Evolutionary conservation across 2,329 filamentous ascomycete species (phyloP).

Genomic region (Harringtonia lauricola): DNA sequence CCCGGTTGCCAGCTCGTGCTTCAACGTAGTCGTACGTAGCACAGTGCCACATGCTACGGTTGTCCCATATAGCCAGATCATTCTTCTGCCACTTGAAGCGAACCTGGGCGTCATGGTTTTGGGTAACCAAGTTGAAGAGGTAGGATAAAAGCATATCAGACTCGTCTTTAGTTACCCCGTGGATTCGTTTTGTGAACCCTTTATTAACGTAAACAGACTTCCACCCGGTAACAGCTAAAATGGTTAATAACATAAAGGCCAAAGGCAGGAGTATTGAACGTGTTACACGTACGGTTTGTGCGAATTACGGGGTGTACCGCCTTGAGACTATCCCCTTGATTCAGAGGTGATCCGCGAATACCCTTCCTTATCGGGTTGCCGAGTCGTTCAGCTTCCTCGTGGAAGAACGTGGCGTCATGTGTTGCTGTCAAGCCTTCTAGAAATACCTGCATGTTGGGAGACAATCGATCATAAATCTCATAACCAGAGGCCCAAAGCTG

Average conservation of each 20-base stretch:
- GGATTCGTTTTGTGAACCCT: constrained; percentile 42
- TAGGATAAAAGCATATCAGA: constrained; percentile 38
- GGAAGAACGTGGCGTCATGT: constrained; percentile 32
- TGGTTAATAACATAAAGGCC: background rate
- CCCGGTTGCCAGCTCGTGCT: constrained; percentile 29
- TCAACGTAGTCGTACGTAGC: constrained; percentile 51
- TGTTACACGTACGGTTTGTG: constrained; percentile 47
- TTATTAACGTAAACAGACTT: constrained; percentile 41
- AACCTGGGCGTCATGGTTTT: constrained; percentile 48
- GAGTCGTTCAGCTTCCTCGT: constrained; percentile 34
- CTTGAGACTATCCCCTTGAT: constrained; percentile 38
- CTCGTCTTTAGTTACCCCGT: constrained; percentile 42
- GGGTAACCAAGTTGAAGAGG: constrained; percentile 33
- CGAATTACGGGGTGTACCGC: constrained; percentile 43
- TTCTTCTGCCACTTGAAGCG: constrained; percentile 41
- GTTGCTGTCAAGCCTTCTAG: constrained; percentile 32
- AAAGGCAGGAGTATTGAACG: no score
- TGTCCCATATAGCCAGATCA: constrained; percentile 56
- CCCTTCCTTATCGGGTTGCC: constrained; percentile 23
- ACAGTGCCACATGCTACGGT: constrained; percentile 37
- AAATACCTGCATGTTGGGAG: constrained; percentile 34
- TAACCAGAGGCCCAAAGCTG: constrained; percentile 32
- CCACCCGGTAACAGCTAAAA: constrained; percentile 40
- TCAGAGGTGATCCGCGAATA: constrained; percentile 43
- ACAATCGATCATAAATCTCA: constrained; percentile 36